Evolutionary conservation across 139 green algal species (phyloP), one percentile per base, ranked within the genome.

Genomic region (Micractinium conductrix): DNA sequence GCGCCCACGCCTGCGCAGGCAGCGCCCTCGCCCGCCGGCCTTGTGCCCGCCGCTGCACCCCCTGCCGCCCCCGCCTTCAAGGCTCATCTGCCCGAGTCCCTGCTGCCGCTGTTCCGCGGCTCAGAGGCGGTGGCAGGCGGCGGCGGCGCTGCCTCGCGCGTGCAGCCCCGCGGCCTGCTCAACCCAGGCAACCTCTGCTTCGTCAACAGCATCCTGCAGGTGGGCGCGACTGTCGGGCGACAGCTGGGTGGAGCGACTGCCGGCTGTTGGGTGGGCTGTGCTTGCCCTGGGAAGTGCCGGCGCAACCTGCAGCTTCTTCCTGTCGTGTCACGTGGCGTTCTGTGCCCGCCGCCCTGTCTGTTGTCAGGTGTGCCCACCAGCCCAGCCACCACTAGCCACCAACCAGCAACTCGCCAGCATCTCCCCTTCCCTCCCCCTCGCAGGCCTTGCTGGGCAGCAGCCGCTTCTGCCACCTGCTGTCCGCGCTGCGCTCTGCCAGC

Each of bases 141-240:
- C 4, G 35, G 48, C 10, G 42, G 33, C n/a, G 45, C 38, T 16
- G 22, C 21, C 16, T 16, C 44, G 69, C 40, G 65, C 0, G 33
- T 95, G 50, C 75, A 87, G 85, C 94, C 94, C 1, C 84, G 92
- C 9, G 93, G 94, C 14, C 87, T 97, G 10, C 58, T 92, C 55
- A 97, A 97, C 89, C 94, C 92, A 0, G 94, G 94, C 70, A 96
- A 97, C 89, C 88, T 92, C 4, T 97, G 94, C 92, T 97, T 97
- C 83, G 90, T 95, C 84, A 97, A 95, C 87, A 87, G 87, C 38
- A 94, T 91, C 1, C 83, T 96, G 74, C 92, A 95, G 91, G 91
- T 92, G 55, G 16, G 72, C 40, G n/a, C n/a, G 26, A 21, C 58
- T 33, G 58, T 5, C 4, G 55, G 7, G 12, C 55, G 55, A 22